Base-by-base conservation (phyloP, 2,329 filamentous ascomycete species). In the Penicillium sp. region DNA sequence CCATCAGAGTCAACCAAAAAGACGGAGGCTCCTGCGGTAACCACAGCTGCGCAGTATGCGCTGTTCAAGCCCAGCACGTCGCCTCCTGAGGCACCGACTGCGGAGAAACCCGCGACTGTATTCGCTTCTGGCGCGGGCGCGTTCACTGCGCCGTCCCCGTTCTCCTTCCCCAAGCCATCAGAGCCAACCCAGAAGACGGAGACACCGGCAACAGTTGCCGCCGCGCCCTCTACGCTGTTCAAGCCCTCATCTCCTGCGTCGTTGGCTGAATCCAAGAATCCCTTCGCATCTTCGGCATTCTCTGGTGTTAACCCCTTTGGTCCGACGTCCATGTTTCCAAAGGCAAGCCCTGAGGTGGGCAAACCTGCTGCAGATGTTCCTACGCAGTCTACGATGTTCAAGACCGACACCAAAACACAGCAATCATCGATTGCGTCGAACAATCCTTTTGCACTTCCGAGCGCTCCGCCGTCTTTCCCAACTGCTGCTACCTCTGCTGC, bases 81-180 rank as follows among this genome's bases (percentile, higher is more conserved):
- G 1, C 24, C 40, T n/a, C 18, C 26, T 4, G 42, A 11, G 16
- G 5, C 34, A 5, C 29, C 39, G 20, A 29, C 18, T n/a, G 29
- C 13, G 34, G 20, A 35, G 5, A 43, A 43, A 10, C 40, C 31
- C 13, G 20, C 39, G 31, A 29, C 32, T 14, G 29, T 14, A n/a
- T 13, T 37, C 7, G 26, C 52, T 29, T 20, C 35, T 10, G 14
- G 11, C 11, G 10, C 50, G 5, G 14, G 22, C 6, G 5, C 34
- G 16, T 50, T 49, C 22, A 16, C 46, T 45, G 6, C 48, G 5
- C 14, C 56, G 9, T 55, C 54, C 10, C 35, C 32, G 2, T 57
- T 55, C 32, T 16, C 49, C 4, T 51, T 56, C 35, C 16, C 56
- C 1, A 56, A 60, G 10, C 35, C 50, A n/a, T 8, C 50, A 14